Evolutionary conservation across 2,329 filamentous ascomycete species (phyloP).

Genomic region (Ascochyta lentis): DNA sequence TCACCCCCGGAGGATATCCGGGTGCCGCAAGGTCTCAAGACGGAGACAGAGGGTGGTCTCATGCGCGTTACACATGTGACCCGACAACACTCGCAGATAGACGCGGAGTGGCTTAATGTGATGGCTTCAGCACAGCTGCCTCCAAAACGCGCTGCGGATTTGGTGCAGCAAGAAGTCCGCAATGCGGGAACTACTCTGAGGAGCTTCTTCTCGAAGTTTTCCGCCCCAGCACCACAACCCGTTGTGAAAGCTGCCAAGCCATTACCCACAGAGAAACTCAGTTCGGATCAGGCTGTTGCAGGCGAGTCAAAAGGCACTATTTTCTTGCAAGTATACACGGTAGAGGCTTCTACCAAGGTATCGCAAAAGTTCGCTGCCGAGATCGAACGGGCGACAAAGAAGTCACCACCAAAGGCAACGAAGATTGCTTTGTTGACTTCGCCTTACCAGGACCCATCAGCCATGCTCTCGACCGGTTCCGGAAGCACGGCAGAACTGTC

Average conservation of each 20-base stretch:
- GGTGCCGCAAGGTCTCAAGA: constrained; percentile 80
- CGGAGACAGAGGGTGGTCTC: constrained; percentile 81
- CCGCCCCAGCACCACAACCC: constrained; percentile 30
- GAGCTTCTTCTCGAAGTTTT: constrained; percentile 51
- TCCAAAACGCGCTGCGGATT: constrained; percentile 41
- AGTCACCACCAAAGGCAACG: constrained; percentile 88
- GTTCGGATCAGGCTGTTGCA: constrained; percentile 68
- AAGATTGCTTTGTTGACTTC: constrained; percentile 88
- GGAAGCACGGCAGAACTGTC: constrained; percentile 61
- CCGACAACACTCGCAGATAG: constrained; percentile 87
- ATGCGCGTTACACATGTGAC: constrained; percentile 87
- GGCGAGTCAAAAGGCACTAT: constrained; percentile 77
- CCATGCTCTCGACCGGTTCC: constrained; percentile 64
- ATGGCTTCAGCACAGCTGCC: constrained; percentile 79
- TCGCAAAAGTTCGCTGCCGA: constrained; percentile 77
- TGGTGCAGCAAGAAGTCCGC: constrained; percentile 45
- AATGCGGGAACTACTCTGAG: constrained; percentile 46
- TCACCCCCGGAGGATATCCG: constrained; percentile 76
- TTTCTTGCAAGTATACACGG: constrained; percentile 87
- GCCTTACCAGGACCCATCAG: constrained; percentile 81
- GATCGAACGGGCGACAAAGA: constrained; percentile 94
- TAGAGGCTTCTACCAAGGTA: constrained; percentile 79
- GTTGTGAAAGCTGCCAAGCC: constrained; percentile 30
- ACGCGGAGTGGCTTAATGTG: constrained; percentile 86
- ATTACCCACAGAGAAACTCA: constrained; percentile 22